Conservation (phyloP, 2,329 filamentous ascomycete species). For the Ophiosphaerella korrae region DNA sequence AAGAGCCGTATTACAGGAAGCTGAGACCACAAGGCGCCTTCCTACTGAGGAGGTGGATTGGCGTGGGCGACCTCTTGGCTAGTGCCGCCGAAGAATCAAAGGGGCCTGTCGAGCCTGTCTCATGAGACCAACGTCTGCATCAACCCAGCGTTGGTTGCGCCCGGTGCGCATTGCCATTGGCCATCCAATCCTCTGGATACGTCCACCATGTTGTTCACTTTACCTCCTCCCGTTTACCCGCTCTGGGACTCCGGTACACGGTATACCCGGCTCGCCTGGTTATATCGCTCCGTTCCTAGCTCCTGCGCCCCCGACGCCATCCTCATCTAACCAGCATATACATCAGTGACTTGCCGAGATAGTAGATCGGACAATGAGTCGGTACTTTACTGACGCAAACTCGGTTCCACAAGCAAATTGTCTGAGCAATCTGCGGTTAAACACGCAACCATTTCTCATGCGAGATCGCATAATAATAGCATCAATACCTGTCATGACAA, state of each 20-base stretch:
- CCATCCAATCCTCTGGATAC: conserved; percentile 2
- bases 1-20: conserved; percentile 64
- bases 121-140: background rate
- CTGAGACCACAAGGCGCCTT: conserved; percentile 62
- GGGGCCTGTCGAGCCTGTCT: background rate
- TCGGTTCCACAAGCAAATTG: conserved; percentile 14
- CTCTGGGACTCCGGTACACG: conserved; percentile 3
- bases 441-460: conserved; percentile 14
- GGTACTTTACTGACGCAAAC: background rate
- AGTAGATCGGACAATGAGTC: background rate
- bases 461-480: conserved; percentile 29
- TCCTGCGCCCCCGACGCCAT: background rate
- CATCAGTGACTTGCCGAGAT: background rate
- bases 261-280: conserved; percentile 2
- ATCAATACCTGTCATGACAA: conserved; percentile 5
- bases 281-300: background rate
- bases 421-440: conserved; percentile 36
- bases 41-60: conserved; percentile 54
- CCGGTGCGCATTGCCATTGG: background rate
- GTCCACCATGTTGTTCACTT: conserved; percentile 1
- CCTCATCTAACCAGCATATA: conserved; percentile 10
- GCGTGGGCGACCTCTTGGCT: conserved; percentile 41
- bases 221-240: conserved; percentile 12
- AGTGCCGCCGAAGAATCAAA: background rate
- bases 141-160: background rate